A percentile compares a stretch with the other conserved stretches of the same genome.
Conservation (phyloP, 768 basidiomycete species). For the Trametes punicea region DNA sequence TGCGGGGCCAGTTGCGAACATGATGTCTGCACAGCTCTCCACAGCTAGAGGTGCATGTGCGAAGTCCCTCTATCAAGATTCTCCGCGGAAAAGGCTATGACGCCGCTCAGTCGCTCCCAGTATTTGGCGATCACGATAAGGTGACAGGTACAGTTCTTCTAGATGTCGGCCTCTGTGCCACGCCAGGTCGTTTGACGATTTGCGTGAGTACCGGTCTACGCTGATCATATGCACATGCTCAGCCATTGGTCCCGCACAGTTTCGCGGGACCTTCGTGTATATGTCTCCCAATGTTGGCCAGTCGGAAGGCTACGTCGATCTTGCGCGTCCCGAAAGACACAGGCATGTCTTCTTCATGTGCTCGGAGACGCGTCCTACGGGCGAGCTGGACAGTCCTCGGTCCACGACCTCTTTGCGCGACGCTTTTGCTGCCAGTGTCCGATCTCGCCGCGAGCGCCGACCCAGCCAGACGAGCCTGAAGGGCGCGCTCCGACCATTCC, state of each 20-base stretch:
- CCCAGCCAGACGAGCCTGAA: constrained; percentile 20
- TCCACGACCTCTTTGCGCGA: constrained; percentile 26
- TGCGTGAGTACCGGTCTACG: constrained; percentile 38
- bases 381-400: constrained; percentile 23
- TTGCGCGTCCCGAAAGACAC: constrained; percentile 19
- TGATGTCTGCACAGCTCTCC: constrained; percentile 15
- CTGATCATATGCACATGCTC: not conserved
- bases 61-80: constrained; percentile 59
- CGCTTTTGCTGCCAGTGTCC: constrained; percentile 27
- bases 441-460: constrained; percentile 18
- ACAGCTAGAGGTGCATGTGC: constrained; percentile 58
- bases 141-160: constrained; percentile 59
- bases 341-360: constrained; percentile 30
- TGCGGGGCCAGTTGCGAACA: not conserved
- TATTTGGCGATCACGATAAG: constrained; percentile 59
- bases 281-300: constrained; percentile 24
- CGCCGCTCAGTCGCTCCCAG: constrained; percentile 35
- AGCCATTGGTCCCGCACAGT: constrained; percentile 32
- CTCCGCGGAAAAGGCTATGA: constrained; percentile 30
- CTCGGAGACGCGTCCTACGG: constrained; percentile 20
- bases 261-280: constrained; percentile 62
- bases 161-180: constrained; percentile 45
- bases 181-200: constrained; percentile 53
- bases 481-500: constrained; percentile 27
- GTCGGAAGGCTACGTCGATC: constrained; percentile 18